These are phyloP conservation scores for Colletotrichum liaoningense DNA, from an alignment of 2,329 filamentous ascomycete species.

Conservation along the genomic window DNA sequence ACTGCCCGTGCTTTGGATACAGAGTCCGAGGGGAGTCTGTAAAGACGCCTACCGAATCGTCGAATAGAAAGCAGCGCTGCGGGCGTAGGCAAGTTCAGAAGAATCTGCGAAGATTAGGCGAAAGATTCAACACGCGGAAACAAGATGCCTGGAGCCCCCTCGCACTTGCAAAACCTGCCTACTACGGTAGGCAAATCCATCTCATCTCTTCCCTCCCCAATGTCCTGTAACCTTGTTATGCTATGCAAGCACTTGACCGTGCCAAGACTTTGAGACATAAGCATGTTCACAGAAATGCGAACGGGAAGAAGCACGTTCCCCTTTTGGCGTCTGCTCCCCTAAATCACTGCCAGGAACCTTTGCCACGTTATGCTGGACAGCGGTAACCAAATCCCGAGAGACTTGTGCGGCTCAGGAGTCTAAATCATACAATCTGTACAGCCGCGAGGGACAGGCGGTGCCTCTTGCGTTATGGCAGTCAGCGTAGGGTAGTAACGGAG, in stretches of 20 bases:
- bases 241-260: background rate
- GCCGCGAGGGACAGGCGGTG: background rate
- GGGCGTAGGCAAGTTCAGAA: background rate
- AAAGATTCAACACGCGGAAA: background rate
- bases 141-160: background rate
- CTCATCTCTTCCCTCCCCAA: background rate
- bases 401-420: background rate
- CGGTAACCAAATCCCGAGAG: background rate
- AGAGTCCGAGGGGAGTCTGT: background rate
- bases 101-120: background rate
- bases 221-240: background rate
- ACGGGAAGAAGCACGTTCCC: background rate
- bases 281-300: background rate
- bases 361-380: background rate
- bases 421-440: slow-evolving; percentile 13
- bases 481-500: background rate
- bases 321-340: background rate
- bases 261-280: background rate
- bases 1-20: background rate
- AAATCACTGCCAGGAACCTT: background rate
- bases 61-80: background rate
- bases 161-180: background rate
- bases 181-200: background rate
- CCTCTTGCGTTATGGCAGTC: background rate
- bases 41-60: background rate